A percentile compares a stretch with the other conserved stretches of the same genome.
Conservation (phyloP, 257 asterid genomes). For the Plectranthus barbatus region DNA sequence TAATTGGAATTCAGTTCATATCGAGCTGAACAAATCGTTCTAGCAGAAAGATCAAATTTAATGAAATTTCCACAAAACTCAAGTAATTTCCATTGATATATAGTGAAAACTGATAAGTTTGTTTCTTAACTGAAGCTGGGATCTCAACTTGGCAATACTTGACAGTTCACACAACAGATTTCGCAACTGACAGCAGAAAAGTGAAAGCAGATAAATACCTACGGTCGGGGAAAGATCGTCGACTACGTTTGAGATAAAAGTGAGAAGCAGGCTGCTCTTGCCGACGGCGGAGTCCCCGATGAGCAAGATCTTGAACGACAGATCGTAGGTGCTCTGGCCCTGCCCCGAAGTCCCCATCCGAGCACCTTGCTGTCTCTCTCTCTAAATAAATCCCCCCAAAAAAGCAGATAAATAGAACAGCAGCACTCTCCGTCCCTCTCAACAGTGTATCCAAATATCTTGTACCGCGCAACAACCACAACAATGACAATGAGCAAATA, state of each 20-base stretch:
- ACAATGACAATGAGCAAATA: constrained; percentile 20
- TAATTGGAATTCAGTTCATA: background rate
- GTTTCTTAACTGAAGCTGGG: background rate
- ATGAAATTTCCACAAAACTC: background rate
- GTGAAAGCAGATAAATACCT: constrained; percentile 34
- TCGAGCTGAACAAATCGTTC: background rate
- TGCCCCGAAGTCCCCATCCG: constrained; percentile 57
- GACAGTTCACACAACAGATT: background rate
- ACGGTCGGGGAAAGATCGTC: constrained; percentile 86
- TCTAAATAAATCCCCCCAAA: background rate
- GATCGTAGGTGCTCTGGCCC: constrained; percentile 69
- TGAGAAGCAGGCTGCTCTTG: constrained; percentile 86
- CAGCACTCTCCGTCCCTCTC: constrained; percentile 10
- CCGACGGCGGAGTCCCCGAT: constrained; percentile 98
- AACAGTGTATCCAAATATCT: background rate
- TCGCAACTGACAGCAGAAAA: background rate
- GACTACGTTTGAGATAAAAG: constrained; percentile 64
- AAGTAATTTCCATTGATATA: background rate
- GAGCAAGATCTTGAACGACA: constrained; percentile 85
- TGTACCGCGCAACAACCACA: constrained; percentile 24
- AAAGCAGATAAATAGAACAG: background rate
- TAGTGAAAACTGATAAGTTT: constrained; percentile 1
- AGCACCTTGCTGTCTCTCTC: constrained; percentile 13
- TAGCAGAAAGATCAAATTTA: constrained; percentile 4
- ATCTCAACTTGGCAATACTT: too few relatives aligned